A percentile compares a stretch with the other conserved stretches of the same genome.
Conservation (phyloP, 441 rosid genomes). For the Pelargonium myrrhifolium region DNA sequence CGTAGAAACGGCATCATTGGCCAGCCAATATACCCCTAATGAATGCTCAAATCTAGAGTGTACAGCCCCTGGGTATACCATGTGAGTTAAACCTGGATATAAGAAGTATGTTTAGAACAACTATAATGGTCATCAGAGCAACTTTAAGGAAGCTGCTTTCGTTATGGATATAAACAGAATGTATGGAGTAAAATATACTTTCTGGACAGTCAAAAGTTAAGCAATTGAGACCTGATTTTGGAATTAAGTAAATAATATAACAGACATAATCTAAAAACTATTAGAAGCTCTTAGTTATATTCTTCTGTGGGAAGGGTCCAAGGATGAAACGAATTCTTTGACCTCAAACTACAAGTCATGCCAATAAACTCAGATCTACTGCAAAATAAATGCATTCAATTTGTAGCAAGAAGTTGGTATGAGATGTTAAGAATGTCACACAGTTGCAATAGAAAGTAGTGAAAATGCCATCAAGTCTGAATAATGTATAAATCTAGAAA, state of each 20-base stretch:
- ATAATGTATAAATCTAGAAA: too few species aligned
- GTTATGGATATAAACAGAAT: not conserved
- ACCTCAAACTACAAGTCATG: not conserved
- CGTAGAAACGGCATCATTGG: constrained; percentile 43
- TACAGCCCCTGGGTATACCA: constrained; percentile 73
- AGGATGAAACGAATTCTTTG: too few species aligned
- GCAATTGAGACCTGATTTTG: not conserved
- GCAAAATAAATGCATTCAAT: not conserved
- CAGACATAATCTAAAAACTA: not conserved
- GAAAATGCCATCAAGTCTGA: not conserved
- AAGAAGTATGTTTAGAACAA: not conserved
- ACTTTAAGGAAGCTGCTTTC: not conserved
- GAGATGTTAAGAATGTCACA: not conserved
- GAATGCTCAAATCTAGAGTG: constrained; percentile 79
- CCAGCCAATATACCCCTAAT: constrained; percentile 58
- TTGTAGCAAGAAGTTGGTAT: not conserved
- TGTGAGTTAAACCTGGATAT: constrained; percentile 41
- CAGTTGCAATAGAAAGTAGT: not conserved
- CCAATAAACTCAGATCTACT: not conserved
- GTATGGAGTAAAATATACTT: not conserved
- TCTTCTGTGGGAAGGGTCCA: too few species aligned
- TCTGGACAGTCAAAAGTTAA: not conserved
- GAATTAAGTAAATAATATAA: not conserved
- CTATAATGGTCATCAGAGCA: not conserved
- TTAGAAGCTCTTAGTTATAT: too few species aligned